Conservation (phyloP, 116 monocot species). For the Trichopus zeylanicus region DNA sequence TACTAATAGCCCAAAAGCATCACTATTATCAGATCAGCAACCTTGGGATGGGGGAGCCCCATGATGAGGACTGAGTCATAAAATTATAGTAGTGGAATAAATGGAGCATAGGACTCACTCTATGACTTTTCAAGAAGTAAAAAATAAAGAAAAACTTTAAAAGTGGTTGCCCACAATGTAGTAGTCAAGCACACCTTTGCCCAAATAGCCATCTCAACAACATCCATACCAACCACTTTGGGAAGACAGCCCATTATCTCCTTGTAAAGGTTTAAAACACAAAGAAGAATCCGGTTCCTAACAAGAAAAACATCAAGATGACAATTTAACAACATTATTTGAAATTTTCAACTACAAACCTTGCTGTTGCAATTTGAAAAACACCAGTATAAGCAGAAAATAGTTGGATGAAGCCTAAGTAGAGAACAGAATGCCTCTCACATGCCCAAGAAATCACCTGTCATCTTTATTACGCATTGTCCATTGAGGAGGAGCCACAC, state of each 20-base stretch:
- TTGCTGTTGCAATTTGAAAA: not conserved
- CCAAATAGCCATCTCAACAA: slow-evolving; percentile 99
- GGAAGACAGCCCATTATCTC: slow-evolving; percentile 80
- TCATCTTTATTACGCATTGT: slow-evolving; percentile 96
- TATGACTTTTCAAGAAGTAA: no score
- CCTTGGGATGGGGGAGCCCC: no score
- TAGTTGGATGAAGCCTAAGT: not conserved
- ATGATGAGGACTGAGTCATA: no score
- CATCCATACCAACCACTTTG: slow-evolving; percentile 90
- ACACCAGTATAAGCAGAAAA: not conserved
- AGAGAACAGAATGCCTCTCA: not conserved
- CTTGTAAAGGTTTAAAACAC: slow-evolving; percentile 88
- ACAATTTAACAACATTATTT: not conserved
- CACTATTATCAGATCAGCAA: no score
- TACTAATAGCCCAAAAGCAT: no score
- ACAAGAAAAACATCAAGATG: not conserved
- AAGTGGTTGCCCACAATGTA: not conserved
- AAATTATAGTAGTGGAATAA: no score
- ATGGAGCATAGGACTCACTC: no score
- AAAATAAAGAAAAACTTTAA: not conserved
- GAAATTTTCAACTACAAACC: not conserved
- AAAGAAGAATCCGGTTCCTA: slow-evolving; percentile 87
- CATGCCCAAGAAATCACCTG: slow-evolving; percentile 35
- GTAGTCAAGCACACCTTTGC: slow-evolving; percentile 58
- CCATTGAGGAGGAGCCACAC: slow-evolving; percentile 95